Evolutionary conservation across 1,139 yeast species (phyloP).

Genomic region (Blastobotrys arbuscula): DNA sequence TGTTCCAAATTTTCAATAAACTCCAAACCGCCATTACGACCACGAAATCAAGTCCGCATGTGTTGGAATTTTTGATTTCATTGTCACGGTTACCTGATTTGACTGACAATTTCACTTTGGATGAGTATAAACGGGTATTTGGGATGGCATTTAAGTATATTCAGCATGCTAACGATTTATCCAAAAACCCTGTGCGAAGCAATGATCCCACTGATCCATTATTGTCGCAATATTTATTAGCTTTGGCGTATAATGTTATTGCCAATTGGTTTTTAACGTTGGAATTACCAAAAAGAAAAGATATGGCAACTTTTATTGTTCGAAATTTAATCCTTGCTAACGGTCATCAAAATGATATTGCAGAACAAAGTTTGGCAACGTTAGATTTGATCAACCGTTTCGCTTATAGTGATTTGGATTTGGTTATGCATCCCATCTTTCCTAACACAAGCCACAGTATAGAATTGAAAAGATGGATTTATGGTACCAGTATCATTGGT

Average conservation of each 20-base stretch:
- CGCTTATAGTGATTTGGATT: slow-evolving; percentile 59
- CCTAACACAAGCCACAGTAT: slow-evolving; percentile 10
- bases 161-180: slow-evolving; percentile 58
- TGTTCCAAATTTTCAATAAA: slow-evolving; percentile 59
- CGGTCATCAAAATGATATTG: slow-evolving; percentile 38
- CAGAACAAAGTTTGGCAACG: slow-evolving; percentile 56
- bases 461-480: slow-evolving; percentile 49
- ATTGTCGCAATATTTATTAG: slow-evolving; percentile 54
- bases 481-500: slow-evolving; percentile 54
- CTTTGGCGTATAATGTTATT: slow-evolving; percentile 64
- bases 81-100: slow-evolving; percentile 61
- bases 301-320: slow-evolving; percentile 57
- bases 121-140: slow-evolving; percentile 73
- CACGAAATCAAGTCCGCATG: slow-evolving; percentile 64
- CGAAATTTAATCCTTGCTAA: slow-evolving; percentile 48
- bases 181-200: slow-evolving; percentile 18
- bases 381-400: slow-evolving; percentile 65
- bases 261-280: slow-evolving; percentile 70
- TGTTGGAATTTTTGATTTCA: slow-evolving; percentile 66
- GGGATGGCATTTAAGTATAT: slow-evolving; percentile 79
- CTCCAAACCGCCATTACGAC: slow-evolving; percentile 72
- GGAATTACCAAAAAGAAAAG: slow-evolving; percentile 51
- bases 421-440: slow-evolving; percentile 36
- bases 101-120: slow-evolving; percentile 66
- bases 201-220: slow-evolving; percentile 17